Evolutionary conservation across 2,329 filamentous ascomycete species (phyloP).

Genomic region (Fusarium phyllophilum): DNA sequence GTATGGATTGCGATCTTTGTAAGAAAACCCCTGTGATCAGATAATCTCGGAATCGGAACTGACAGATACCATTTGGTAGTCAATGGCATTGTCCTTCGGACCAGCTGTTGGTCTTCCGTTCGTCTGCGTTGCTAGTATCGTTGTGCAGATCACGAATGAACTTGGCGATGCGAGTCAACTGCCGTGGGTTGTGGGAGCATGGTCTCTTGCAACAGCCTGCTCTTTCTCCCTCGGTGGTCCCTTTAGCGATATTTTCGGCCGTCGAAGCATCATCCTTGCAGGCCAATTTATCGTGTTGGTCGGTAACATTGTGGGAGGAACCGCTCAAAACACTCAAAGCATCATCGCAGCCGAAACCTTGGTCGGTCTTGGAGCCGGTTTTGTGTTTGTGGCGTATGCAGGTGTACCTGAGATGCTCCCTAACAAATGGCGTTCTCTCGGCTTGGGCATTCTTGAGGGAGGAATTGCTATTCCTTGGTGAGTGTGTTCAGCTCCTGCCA

Average conservation of each 20-base stretch:
- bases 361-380: not conserved
- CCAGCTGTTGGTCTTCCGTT: conserved; percentile 8
- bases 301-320: conserved; percentile 17
- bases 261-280: conserved; percentile 5
- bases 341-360: conserved; percentile 13
- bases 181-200: conserved; percentile 17
- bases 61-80: not conserved
- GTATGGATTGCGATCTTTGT: conserved; percentile 17
- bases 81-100: conserved; percentile 18
- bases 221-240: conserved; percentile 24
- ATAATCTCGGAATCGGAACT: not conserved
- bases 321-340: not conserved
- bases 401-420: conserved; percentile 23
- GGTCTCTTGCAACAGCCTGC: conserved; percentile 7
- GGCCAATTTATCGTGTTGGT: conserved; percentile 5
- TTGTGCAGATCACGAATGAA: conserved; percentile 12
- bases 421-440: conserved; percentile 20
- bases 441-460: conserved; percentile 13
- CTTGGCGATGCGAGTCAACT: not conserved
- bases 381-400: conserved; percentile 19
- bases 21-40: not conserved
- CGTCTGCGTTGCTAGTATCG: not conserved
- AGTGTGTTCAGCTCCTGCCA: rapidly evolving
- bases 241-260: conserved; percentile 10
- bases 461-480: conserved; percentile 16